phyloP scores from a whole-genome alignment of 805 yeast species.

The Ogataea glucozyma region DNA sequence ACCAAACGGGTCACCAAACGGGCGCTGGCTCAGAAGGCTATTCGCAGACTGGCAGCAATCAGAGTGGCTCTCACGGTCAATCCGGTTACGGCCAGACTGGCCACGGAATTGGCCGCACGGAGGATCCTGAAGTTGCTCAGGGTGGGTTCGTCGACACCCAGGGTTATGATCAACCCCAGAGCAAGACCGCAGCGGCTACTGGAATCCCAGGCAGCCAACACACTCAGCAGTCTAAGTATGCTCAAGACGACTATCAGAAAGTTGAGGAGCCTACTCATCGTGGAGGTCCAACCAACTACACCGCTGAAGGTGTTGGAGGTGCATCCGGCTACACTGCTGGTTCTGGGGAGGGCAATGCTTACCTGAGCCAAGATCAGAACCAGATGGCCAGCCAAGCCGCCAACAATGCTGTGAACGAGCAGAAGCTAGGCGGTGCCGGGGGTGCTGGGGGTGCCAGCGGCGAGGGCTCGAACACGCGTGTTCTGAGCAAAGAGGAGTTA shows the following conservation, averaged over 20 bases:
- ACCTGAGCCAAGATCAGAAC: constrained; percentile 20
- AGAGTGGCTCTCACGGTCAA: background rate
- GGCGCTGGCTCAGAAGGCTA: too few species aligned
- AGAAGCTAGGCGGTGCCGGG: constrained; percentile 1
- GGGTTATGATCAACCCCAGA: background rate
- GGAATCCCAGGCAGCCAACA: too few species aligned
- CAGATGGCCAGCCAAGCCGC: constrained; percentile 24
- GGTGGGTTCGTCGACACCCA: constrained; percentile 10
- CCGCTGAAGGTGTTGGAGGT: background rate
- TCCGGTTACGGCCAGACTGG: background rate
- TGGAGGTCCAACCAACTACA: constrained; percentile 1
- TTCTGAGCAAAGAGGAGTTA: constrained; percentile 12
- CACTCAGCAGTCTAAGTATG: too few species aligned
- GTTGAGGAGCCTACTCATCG: background rate
- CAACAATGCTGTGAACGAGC: constrained; percentile 16
- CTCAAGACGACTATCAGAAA: constrained; percentile 9
- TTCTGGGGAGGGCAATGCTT: constrained; percentile 14
- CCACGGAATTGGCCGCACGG: background rate
- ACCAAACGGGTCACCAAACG: too few species aligned
- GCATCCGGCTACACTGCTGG: constrained; percentile 12
- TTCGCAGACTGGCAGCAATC: too few species aligned
- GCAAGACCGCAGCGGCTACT: background rate
- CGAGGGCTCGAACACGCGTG: constrained; percentile 13
- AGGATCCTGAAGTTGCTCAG: constrained; percentile 11
- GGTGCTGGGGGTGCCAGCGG: constrained; percentile 3